phyloP scores from a whole-genome alignment of 192 early-diverging fungal species.

The Neocallimastix lanati region DNA sequence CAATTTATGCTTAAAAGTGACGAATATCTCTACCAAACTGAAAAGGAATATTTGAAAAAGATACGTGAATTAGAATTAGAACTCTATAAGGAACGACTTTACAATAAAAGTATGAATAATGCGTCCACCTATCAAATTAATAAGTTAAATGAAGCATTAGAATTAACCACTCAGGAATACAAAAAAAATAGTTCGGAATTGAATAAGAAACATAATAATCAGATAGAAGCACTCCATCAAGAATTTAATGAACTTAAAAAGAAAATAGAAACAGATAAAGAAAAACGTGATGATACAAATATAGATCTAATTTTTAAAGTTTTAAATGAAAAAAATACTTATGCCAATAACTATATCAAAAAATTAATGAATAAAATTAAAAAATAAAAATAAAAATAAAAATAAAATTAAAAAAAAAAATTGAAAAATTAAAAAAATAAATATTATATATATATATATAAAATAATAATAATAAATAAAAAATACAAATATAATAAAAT shows the following conservation, averaged over 20 bases:
- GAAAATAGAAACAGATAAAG: background rate
- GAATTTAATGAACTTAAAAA: background rate
- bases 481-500: no score
- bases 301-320: background rate
- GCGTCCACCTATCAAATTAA: background rate
- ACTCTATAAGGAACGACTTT: background rate
- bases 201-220: background rate
- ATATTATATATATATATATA: no score
- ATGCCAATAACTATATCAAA: background rate
- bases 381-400: background rate
- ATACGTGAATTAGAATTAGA: background rate
- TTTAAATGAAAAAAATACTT: background rate
- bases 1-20: background rate
- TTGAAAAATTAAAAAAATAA: no score
- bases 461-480: no score
- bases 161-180: background rate
- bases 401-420: no score
- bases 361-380: background rate
- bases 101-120: background rate
- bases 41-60: background rate
- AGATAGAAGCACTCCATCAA: background rate
- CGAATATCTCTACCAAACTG: background rate
- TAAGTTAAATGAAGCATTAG: background rate
- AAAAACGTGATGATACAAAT: background rate
- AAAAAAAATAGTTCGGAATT: background rate